phyloP scores from a whole-genome alignment of 345 rosid species.

The Corchorus capsularis region DNA sequence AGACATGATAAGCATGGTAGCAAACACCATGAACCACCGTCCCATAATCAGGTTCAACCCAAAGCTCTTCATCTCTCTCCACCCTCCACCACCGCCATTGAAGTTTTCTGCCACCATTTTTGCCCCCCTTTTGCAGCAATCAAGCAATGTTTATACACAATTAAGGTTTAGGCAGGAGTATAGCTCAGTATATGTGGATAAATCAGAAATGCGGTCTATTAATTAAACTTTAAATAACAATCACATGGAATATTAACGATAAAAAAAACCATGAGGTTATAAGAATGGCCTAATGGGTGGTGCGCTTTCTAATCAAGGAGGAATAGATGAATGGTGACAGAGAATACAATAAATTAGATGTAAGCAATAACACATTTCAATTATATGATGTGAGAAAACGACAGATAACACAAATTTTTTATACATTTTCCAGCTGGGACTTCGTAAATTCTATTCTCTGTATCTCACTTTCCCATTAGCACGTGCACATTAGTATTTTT shows the following conservation, averaged over 20 bases:
- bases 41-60: constrained; percentile 34
- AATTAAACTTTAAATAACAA: neutral
- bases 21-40: constrained; percentile 55
- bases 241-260: neutral
- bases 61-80: constrained; percentile 36
- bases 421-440: no score
- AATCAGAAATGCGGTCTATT: no score
- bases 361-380: neutral
- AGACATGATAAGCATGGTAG: constrained; percentile 41
- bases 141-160: neutral
- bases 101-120: constrained; percentile 3
- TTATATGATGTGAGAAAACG: neutral
- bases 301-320: neutral
- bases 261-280: neutral
- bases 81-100: constrained; percentile 23
- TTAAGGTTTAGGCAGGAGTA: no score
- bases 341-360: no score
- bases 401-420: neutral
- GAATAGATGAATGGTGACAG: no score
- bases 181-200: no score
- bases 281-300: neutral
- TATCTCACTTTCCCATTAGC: neutral
- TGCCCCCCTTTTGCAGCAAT: no score
- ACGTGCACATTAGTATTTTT: no score
- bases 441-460: no score